Evolutionary conservation across 768 basidiomycete species (phyloP), one percentile per base, ranked within the genome.

Genomic region (Tylopilus cervinicoccineus): DNA sequence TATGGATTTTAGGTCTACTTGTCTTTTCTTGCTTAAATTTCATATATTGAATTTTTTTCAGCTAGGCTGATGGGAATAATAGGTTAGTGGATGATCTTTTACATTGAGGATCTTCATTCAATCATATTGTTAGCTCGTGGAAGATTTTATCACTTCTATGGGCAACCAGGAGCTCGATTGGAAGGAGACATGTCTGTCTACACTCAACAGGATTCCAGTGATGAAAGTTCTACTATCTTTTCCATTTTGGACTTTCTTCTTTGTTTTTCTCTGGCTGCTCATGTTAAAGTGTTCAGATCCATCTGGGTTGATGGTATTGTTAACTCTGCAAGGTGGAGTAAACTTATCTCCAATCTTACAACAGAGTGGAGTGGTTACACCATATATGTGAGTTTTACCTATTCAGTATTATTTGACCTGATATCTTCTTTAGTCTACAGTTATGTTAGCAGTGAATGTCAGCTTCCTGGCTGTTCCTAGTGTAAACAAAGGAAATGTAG

Each of bases 101-200:
- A 19, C 19, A 10, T 2, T 17, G n/a, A n/a, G n/a, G n/a, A n/a
- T n/a, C n/a, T n/a, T n/a, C n/a, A n/a, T n/a, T n/a, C n/a, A n/a
- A n/a, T n/a, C n/a, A n/a, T n/a, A n/a, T n/a, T n/a, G n/a, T n/a
- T 13, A 43, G 43, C 23, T 6, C 43, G 22, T 23, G 29, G 14
- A 43, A 43, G 12, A 24, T 43, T 43, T 24, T 43, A 32, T 22
- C 20, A 43, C 43, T 43, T 43, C 22, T 33, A 43, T 43, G 43
- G 43, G 16, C 43, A 43, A 24, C 43, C 43, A 33, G 43, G 43
- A n/a, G 43, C 43, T 23, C 43, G 31, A 8, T 43, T 43, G 23
- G 43, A 43, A 24, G 43, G 16, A 22, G 31, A 43, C 20, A 23
- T 33, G 20, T 33, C 43, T 33, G 31, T 43, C 22, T 43, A 43